A percentile compares a stretch with the other conserved stretches of the same genome.
Evolutionary conservation across 805 yeast species (phyloP).

Genomic region (Saccharomyces jurei): DNA sequence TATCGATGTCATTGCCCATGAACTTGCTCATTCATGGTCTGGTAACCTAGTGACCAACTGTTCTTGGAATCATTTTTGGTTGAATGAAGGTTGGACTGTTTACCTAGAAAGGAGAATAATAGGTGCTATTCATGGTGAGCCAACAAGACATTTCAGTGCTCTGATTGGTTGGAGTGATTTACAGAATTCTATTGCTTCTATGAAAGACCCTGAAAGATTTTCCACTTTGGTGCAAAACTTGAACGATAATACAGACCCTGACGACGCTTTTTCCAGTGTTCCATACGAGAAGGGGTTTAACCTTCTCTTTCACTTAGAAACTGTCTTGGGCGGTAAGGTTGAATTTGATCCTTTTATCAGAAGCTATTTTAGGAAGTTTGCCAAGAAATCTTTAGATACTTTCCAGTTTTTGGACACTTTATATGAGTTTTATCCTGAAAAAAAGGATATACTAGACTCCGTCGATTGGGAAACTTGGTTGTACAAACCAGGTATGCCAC

Average conservation of each 20-base stretch:
- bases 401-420: constrained; percentile 71
- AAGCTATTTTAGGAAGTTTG: constrained; percentile 62
- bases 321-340: constrained; percentile 51
- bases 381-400: constrained; percentile 67
- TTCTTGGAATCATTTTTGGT: constrained; percentile 92
- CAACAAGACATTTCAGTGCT: constrained; percentile 69
- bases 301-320: constrained; percentile 67
- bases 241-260: constrained; percentile 69
- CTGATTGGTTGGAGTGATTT: constrained; percentile 86
- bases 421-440: constrained; percentile 52
- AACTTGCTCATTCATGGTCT: constrained; percentile 86
- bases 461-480: constrained; percentile 87
- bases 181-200: constrained; percentile 54
- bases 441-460: constrained; percentile 46
- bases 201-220: constrained; percentile 49
- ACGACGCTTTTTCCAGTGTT: constrained; percentile 78
- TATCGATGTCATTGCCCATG: constrained; percentile 88
- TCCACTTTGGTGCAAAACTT: constrained; percentile 64
- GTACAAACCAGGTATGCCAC: constrained; percentile 79
- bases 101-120: constrained; percentile 79
- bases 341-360: constrained; percentile 75
- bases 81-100: constrained; percentile 95
- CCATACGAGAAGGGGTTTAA: constrained; percentile 91
- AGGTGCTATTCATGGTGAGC: constrained; percentile 72
- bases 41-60: constrained; percentile 87